Evolutionary conservation across 495 filamentous ascomycete genomes (phyloP).

Genomic region (Lophium mytilinum): DNA sequence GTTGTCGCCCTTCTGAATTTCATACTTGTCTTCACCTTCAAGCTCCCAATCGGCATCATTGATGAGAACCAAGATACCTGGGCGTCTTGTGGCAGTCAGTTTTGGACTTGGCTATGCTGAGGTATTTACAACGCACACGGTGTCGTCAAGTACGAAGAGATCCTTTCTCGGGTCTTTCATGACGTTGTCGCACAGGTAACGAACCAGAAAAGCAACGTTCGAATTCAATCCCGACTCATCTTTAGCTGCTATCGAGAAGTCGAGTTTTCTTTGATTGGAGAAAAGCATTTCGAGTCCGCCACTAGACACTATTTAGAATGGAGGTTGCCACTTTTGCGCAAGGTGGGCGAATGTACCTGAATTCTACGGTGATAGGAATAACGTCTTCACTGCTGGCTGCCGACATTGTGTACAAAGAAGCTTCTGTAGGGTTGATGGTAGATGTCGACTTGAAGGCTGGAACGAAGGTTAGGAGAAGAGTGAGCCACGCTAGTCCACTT

Average conservation of each 20-base stretch:
- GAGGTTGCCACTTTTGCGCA: neutral
- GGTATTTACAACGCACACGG: slow-evolving; percentile 65
- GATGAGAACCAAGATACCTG: slow-evolving; percentile 93
- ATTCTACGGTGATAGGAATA: slow-evolving; percentile 59
- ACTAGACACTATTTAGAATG: slow-evolving; percentile 37
- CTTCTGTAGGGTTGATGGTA: no score
- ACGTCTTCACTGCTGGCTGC: slow-evolving; percentile 11
- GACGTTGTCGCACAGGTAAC: slow-evolving; percentile 68
- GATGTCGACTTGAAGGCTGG: no score
- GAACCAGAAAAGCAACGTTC: slow-evolving; percentile 69
- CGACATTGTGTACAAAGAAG: neutral
- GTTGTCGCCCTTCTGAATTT: slow-evolving; percentile 71
- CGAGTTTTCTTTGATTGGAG: slow-evolving; percentile 65
- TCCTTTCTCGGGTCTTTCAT: slow-evolving; percentile 86
- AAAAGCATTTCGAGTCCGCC: slow-evolving; percentile 96
- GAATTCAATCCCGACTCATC: slow-evolving; percentile 49
- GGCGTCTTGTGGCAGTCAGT: slow-evolving; percentile 51
- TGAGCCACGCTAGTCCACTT: no score
- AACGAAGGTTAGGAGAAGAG: neutral
- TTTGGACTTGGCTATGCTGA: neutral
- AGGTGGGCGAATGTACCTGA: slow-evolving; percentile 49
- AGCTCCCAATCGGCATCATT: slow-evolving; percentile 99
- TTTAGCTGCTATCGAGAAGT: slow-evolving; percentile 56
- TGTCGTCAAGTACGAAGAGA: slow-evolving; percentile 78
- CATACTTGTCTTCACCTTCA: slow-evolving; percentile 85